These are phyloP conservation scores for Cryptosporidium viatorum DNA, from an alignment of 169 alveolate genomes.

Conservation along the genomic window DNA sequence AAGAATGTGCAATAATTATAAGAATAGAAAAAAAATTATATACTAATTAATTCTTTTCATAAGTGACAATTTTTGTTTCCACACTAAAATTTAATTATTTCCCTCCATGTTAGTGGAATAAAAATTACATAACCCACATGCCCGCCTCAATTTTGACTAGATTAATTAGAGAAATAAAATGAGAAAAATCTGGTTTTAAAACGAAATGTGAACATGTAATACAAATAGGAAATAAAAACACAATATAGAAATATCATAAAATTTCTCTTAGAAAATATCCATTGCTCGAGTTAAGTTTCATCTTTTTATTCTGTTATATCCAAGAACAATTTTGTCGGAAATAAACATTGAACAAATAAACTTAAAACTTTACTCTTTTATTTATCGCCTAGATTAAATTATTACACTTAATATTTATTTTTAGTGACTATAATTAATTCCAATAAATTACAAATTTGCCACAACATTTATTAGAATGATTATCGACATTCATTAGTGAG, in stretches of 20 bases:
- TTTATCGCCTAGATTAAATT: background rate
- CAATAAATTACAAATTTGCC: background rate
- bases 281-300: background rate
- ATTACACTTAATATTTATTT: background rate
- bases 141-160: background rate
- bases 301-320: background rate
- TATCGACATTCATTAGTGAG: slow-evolving; percentile 1
- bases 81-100: slow-evolving; percentile 8
- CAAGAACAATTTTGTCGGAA: background rate
- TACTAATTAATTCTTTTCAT: background rate
- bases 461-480: background rate
- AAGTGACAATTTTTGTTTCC: slow-evolving; percentile 8
- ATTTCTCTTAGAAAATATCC: background rate
- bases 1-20: background rate
- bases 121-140: slow-evolving; percentile 3
- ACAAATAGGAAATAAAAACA: background rate
- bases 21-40: background rate
- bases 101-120: slow-evolving; percentile 12
- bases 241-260: background rate
- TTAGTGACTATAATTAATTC: background rate
- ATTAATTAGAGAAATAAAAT: background rate
- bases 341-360: background rate
- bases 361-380: background rate
- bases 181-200: background rate
- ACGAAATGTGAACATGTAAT: background rate